These are phyloP conservation scores for Scleroderma citrinum DNA, from an alignment of 768 basidiomycete species.

Conservation along the genomic window DNA sequence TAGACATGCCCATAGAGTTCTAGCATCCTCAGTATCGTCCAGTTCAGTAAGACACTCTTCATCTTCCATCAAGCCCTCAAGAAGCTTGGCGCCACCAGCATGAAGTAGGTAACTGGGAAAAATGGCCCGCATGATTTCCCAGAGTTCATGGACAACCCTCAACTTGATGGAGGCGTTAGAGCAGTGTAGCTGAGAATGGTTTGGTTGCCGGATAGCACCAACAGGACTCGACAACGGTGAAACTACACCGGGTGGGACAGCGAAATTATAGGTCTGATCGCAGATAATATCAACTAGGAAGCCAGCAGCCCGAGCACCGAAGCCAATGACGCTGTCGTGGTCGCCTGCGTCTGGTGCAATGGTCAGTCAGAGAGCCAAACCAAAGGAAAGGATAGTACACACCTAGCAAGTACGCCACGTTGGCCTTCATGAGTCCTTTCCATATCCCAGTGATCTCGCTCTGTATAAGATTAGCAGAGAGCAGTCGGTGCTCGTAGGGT, in stretches of 20 bases:
- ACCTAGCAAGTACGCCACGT: slow-evolving; percentile 45
- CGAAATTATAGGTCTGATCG: slow-evolving; percentile 41
- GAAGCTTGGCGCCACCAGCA: slow-evolving; percentile 39
- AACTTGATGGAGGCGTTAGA: slow-evolving; percentile 51
- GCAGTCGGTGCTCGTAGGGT: background rate
- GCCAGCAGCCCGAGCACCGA: slow-evolving; percentile 35
- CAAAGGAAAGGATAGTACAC: background rate
- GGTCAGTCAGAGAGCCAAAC: slow-evolving; percentile 7
- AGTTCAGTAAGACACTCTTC: slow-evolving; percentile 38
- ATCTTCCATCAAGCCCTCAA: slow-evolving; percentile 43
- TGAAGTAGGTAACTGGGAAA: slow-evolving; percentile 40
- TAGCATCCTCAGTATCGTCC: slow-evolving; percentile 39
- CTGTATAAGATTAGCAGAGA: slow-evolving; percentile 21
- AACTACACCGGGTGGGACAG: slow-evolving; percentile 19
- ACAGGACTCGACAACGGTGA: slow-evolving; percentile 8
- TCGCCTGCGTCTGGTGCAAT: slow-evolving; percentile 38
- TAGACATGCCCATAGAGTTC: slow-evolving; percentile 52
- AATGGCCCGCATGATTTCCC: slow-evolving; percentile 39
- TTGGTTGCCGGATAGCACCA: background rate
- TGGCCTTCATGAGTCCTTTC: slow-evolving; percentile 49
- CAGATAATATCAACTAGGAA: slow-evolving; percentile 46
- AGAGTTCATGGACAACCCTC: slow-evolving; percentile 52
- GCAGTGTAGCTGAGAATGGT: background rate
- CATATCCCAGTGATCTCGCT: slow-evolving; percentile 48
- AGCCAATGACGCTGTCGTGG: slow-evolving; percentile 31